phyloP scores from a whole-genome alignment of 371 early-diverging fungal genomes.

The Dichotomocladium elegans region DNA sequence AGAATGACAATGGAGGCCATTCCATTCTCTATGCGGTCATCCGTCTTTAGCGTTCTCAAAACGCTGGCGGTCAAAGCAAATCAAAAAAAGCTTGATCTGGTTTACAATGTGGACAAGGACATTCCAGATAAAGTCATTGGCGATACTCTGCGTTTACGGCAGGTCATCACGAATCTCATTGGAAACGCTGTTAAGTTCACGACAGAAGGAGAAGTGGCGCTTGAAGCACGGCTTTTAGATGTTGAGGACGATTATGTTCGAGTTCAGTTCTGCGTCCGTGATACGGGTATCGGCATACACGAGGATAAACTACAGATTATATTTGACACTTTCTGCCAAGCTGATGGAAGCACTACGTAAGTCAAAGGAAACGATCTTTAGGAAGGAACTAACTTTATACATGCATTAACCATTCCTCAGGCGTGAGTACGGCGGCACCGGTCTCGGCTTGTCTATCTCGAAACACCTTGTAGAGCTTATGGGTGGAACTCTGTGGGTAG shows the following conservation, averaged over 20 bases:
- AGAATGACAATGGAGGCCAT: slow-evolving; percentile 68
- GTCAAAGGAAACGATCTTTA: too few relatives aligned
- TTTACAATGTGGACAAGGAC: slow-evolving; percentile 59
- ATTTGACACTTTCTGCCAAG: slow-evolving; percentile 83
- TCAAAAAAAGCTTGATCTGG: slow-evolving; percentile 61
- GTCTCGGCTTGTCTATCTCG: slow-evolving; percentile 81
- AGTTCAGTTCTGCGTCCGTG: slow-evolving; percentile 68
- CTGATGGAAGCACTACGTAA: slow-evolving; percentile 74
- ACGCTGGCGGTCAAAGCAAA: slow-evolving; percentile 61
- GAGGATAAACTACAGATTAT: slow-evolving; percentile 68
- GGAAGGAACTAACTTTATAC: too few relatives aligned
- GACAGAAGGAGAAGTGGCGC: slow-evolving; percentile 49
- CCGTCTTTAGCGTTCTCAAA: slow-evolving; percentile 65
- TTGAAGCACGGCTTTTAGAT: slow-evolving; percentile 29
- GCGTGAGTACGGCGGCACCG: slow-evolving; percentile 44
- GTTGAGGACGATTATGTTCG: slow-evolving; percentile 35
- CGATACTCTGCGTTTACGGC: slow-evolving; percentile 72
- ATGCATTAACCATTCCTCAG: background rate
- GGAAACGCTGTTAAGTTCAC: slow-evolving; percentile 90
- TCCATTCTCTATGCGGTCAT: slow-evolving; percentile 66
- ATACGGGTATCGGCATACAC: slow-evolving; percentile 87
- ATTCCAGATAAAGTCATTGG: slow-evolving; percentile 72
- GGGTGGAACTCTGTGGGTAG: slow-evolving; percentile 79
- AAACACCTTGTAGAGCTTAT: slow-evolving; percentile 70
- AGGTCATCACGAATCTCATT: slow-evolving; percentile 81